Percentiles rank a stretch among this genome's conserved stretches.
phyloP scores from a whole-genome alignment of 169 alveolate genomes.

The Eimeria praecox region DNA sequence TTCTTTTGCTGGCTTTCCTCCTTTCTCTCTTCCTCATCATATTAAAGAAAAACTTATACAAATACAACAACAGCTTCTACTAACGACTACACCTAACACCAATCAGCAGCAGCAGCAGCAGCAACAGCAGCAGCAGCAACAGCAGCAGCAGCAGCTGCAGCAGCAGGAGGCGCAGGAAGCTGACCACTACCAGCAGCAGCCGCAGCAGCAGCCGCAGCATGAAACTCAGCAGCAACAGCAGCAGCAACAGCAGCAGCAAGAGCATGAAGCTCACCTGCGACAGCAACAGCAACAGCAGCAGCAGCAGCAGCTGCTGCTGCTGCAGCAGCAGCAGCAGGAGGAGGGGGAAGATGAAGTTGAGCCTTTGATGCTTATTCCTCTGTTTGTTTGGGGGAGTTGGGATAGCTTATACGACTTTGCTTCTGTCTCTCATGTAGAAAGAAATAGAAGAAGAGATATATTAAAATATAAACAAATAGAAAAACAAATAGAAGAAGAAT shows the following conservation, averaged over 20 bases:
- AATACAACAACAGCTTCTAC: neutral
- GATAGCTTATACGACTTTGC: neutral
- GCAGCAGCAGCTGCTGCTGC: no score
- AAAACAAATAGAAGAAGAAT: neutral
- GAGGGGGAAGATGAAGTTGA: no score
- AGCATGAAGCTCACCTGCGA: no score
- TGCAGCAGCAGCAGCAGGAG: no score
- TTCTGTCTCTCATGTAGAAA: neutral
- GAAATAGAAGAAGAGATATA: no score
- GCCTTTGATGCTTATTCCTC: neutral
- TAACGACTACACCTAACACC: neutral
- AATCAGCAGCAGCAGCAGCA: neutral
- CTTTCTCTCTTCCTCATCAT: neutral
- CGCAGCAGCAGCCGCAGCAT: no score
- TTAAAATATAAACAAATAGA: no score
- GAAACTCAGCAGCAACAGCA: no score
- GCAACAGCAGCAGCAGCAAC: neutral
- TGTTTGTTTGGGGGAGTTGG: neutral
- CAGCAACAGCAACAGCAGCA: no score
- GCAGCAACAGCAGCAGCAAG: no score
- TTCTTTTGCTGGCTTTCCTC: neutral
- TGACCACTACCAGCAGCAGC: no score
- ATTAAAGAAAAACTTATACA: neutral
- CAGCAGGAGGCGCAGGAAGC: conserved; percentile 15
- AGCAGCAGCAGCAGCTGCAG: conserved; percentile 5